Evolutionary conservation across 2,329 filamentous ascomycete genomes (phyloP).

Genomic region (Didymella pinodella): DNA sequence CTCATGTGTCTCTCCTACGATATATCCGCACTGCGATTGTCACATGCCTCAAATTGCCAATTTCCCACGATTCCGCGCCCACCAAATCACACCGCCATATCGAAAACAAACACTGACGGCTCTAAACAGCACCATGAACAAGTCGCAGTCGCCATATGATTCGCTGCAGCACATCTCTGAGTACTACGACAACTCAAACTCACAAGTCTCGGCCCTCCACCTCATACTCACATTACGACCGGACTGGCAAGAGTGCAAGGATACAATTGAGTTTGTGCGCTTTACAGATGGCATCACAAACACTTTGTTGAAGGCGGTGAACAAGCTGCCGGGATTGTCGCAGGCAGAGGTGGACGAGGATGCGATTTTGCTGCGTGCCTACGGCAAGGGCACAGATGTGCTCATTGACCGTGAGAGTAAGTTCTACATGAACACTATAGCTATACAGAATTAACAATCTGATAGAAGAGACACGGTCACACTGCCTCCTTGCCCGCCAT

Average conservation of each 20-base stretch:
- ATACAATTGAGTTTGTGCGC: slow-evolving; percentile 81
- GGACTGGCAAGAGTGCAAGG: slow-evolving; percentile 78
- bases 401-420: slow-evolving; percentile 94
- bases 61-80: slow-evolving; percentile 13
- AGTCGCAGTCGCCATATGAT: slow-evolving; percentile 41
- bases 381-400: slow-evolving; percentile 91
- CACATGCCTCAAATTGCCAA: slow-evolving; percentile 14
- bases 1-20: background rate
- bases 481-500: slow-evolving; percentile 84
- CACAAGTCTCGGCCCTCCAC: slow-evolving; percentile 77
- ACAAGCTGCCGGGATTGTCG: slow-evolving; percentile 72
- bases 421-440: slow-evolving; percentile 25
- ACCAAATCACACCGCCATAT: slow-evolving; percentile 20
- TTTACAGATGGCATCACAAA: slow-evolving; percentile 99
- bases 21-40: slow-evolving; percentile 1
- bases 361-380: slow-evolving; percentile 88
- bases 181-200: slow-evolving; percentile 78
- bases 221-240: slow-evolving; percentile 82
- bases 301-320: slow-evolving; percentile 82
- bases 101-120: slow-evolving; percentile 10
- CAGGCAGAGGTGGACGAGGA: slow-evolving; percentile 82
- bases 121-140: slow-evolving; percentile 33
- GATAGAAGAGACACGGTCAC: slow-evolving; percentile 69
- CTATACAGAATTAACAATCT: background rate
- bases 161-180: slow-evolving; percentile 69